Evolutionary conservation across 805 yeast species (phyloP).

Genomic region (Tetrapisispora pingtungensis): DNA sequence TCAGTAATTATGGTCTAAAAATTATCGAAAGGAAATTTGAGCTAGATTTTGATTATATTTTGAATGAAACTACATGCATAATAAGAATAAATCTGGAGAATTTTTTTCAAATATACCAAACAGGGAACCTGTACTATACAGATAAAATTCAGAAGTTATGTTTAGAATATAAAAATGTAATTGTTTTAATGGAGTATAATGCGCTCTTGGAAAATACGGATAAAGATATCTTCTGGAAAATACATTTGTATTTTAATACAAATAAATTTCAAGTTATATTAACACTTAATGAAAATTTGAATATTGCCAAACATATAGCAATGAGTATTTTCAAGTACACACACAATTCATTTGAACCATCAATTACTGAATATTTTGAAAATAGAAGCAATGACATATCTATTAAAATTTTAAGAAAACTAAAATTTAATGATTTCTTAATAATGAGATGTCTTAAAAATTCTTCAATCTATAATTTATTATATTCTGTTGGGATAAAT

Average conservation of each 20-base stretch:
- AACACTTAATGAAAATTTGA: neutral
- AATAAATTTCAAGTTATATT: conserved; percentile 2
- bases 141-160: conserved; percentile 4
- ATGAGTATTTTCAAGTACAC: neutral
- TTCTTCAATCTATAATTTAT: neutral
- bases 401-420: neutral
- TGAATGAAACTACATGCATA: conserved; percentile 14
- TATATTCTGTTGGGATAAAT: neutral
- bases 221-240: conserved; percentile 19
- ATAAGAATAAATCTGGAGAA: conserved; percentile 9
- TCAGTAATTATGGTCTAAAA: conserved; percentile 1
- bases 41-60: conserved; percentile 13
- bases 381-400: neutral
- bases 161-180: conserved; percentile 11
- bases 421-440: conserved; percentile 6
- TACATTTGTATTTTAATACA: conserved; percentile 8
- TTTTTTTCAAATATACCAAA: conserved; percentile 13
- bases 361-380: neutral
- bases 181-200: conserved; percentile 12
- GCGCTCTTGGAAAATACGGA: conserved; percentile 7
- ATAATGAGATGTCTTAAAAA: neutral
- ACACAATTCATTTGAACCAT: neutral
- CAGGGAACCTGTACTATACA: conserved; percentile 9
- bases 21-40: conserved; percentile 10
- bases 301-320: neutral